Evolutionary conservation across 495 filamentous ascomycete genomes (phyloP).

Genomic region (Neurospora sp.): DNA sequence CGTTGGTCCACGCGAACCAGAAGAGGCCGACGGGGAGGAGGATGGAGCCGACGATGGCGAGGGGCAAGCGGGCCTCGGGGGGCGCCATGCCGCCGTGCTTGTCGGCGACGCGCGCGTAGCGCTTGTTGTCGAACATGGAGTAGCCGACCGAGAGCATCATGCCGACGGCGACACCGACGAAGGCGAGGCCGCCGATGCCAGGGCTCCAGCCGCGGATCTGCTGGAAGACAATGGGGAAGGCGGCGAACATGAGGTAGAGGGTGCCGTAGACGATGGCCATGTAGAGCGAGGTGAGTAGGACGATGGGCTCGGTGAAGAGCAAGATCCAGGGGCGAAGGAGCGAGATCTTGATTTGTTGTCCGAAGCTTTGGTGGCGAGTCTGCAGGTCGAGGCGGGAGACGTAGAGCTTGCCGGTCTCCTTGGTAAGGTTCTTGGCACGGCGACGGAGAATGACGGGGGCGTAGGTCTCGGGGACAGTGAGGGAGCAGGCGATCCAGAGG

Average conservation of each 20-base stretch:
- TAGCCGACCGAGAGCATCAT: constrained; percentile 58
- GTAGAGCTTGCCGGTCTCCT: constrained; percentile 57
- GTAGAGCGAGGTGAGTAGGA: constrained; percentile 65
- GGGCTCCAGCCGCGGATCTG: constrained; percentile 58
- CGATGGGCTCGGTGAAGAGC: constrained; percentile 74
- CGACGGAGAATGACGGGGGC: constrained; percentile 55
- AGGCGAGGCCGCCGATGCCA: constrained; percentile 67
- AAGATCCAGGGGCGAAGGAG: constrained; percentile 65
- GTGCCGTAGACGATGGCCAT: constrained; percentile 74
- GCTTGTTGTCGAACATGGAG: constrained; percentile 56
- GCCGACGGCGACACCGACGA: constrained; percentile 70
- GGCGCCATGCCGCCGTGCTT: constrained; percentile 44
- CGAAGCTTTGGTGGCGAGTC: constrained; percentile 38
- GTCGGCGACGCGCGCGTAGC: constrained; percentile 45
- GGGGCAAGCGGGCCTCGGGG: constrained; percentile 73
- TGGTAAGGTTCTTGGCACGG: constrained; percentile 56
- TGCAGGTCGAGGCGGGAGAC: constrained; percentile 45
- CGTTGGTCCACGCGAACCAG: constrained; percentile 54
- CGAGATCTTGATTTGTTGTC: constrained; percentile 36
- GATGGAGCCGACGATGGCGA: constrained; percentile 54
- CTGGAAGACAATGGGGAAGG: constrained; percentile 74
- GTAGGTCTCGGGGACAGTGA: constrained; percentile 84
- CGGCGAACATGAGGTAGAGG: constrained; percentile 82
- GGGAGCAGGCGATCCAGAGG: constrained; percentile 48
- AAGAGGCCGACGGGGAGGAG: constrained; percentile 45